Percentiles rank a stretch among this genome's conserved stretches.
Conservation (phyloP, 495 filamentous ascomycete species). For the Aspergillus saccharolyticus region DNA sequence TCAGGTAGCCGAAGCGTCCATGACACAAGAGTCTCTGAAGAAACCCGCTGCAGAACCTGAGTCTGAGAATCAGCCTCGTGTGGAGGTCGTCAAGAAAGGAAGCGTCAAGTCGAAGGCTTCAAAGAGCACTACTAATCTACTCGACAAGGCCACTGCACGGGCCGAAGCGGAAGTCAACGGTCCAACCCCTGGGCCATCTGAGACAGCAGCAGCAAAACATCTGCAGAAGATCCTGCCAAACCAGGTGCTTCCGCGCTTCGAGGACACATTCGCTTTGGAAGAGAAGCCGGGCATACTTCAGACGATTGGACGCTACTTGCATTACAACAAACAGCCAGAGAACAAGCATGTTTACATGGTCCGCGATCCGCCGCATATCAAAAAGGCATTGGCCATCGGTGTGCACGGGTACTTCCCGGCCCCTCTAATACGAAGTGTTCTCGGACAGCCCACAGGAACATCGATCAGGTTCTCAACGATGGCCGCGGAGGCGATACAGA, state of each 20-base stretch:
- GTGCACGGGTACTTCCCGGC: conserved; percentile 94
- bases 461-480: conserved; percentile 89
- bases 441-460: conserved; percentile 93
- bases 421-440: conserved; percentile 71
- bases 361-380: conserved; percentile 65
- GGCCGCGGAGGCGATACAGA: conserved; percentile 75
- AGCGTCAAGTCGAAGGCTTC: conserved; percentile 39
- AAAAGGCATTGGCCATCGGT: conserved; percentile 83
- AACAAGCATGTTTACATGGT: conserved; percentile 67
- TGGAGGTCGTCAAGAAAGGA: conserved; percentile 44
- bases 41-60: conserved; percentile 15
- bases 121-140: conserved; percentile 36
- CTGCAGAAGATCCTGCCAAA: conserved; percentile 50
- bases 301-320: conserved; percentile 62
- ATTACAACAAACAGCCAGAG: conserved; percentile 54
- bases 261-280: conserved; percentile 60
- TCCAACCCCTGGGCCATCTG: conserved; percentile 31
- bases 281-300: conserved; percentile 67
- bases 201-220: conserved; percentile 39
- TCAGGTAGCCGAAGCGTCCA: conserved; percentile 61
- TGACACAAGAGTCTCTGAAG: conserved; percentile 43
- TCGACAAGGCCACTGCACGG: conserved; percentile 33
- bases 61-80: conserved; percentile 23
- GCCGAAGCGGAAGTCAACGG: conserved; percentile 26
- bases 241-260: conserved; percentile 63